These are phyloP conservation scores for Lachancea cidri DNA, from an alignment of 805 yeast species.

Conservation along the genomic window DNA sequence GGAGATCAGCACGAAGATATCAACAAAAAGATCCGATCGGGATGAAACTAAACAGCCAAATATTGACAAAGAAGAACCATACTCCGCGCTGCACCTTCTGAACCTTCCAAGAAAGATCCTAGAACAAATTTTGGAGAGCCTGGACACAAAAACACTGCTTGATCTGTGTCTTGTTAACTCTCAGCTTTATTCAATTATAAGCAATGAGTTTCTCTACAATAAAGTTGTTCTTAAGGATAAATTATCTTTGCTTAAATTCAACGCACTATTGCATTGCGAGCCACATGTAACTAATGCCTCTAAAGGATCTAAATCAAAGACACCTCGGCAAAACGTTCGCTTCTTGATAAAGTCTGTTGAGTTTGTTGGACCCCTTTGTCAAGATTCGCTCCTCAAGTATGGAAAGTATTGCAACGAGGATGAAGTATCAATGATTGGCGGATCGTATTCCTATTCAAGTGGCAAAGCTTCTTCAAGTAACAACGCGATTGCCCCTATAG, in stretches of 20 bases:
- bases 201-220: constrained; percentile 25
- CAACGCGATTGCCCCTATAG: neutral
- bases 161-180: constrained; percentile 23
- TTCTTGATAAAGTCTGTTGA: constrained; percentile 25
- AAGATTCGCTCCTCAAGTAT: constrained; percentile 31
- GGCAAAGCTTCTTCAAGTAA: neutral
- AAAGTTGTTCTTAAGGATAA: constrained; percentile 23
- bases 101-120: constrained; percentile 23
- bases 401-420: constrained; percentile 22
- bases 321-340: constrained; percentile 20
- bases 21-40: neutral
- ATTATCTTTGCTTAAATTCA: constrained; percentile 25
- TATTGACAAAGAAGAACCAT: neutral
- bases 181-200: constrained; percentile 20
- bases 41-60: neutral
- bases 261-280: constrained; percentile 30
- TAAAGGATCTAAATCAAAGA: constrained; percentile 3
- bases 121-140: constrained; percentile 20
- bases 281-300: constrained; percentile 20
- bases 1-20: neutral
- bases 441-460: constrained; percentile 19
- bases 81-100: constrained; percentile 14
- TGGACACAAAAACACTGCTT: constrained; percentile 20
- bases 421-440: constrained; percentile 21
- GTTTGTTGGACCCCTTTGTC: constrained; percentile 30